phyloP scores from a whole-genome alignment of 2,329 filamentous ascomycete genomes.

The Juglanconis oblonga region DNA sequence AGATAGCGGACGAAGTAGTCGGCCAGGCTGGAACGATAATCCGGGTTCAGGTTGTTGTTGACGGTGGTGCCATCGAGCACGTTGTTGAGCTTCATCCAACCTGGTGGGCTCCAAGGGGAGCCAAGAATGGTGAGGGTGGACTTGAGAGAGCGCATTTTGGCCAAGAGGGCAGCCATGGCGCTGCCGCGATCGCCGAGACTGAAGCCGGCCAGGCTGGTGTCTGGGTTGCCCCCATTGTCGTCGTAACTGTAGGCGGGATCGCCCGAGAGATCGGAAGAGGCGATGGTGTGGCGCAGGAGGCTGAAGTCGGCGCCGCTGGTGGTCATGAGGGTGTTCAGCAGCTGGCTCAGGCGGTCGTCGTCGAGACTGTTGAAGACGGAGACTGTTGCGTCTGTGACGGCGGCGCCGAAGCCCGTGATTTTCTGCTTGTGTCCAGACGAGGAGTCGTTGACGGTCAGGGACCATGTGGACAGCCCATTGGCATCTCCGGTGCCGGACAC shows the following conservation, averaged over 20 bases:
- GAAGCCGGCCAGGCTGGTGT: constrained; percentile 29
- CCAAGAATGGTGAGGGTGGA: constrained; percentile 35
- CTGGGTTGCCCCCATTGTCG: constrained; percentile 30
- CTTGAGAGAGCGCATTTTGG: constrained; percentile 33
- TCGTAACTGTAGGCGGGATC: constrained; percentile 39
- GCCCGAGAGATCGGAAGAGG: constrained; percentile 36
- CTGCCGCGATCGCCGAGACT: constrained; percentile 35
- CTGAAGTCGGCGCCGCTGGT: constrained; percentile 35
- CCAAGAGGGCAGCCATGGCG: constrained; percentile 36
- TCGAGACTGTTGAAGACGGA: constrained; percentile 34
- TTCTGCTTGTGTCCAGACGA: constrained; percentile 35
- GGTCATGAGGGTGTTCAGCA: constrained; percentile 35
- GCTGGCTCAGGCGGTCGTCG: constrained; percentile 25
- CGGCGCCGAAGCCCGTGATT: constrained; percentile 39
- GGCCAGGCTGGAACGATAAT: constrained; percentile 33
- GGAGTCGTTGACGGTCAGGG: constrained; percentile 37
- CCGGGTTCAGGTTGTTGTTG: constrained; percentile 37
- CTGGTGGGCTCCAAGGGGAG: constrained; percentile 38
- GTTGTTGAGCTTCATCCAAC: constrained; percentile 40
- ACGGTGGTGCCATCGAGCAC: constrained; percentile 31
- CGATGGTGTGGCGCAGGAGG: constrained; percentile 39
- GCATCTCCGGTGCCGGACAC: constrained; percentile 31
- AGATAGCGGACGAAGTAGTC: constrained; percentile 42
- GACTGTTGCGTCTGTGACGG: constrained; percentile 40
- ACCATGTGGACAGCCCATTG: constrained; percentile 33